phyloP scores from a whole-genome alignment of 169 alveolate genomes.

The Cryptosporidium baileyi region DNA sequence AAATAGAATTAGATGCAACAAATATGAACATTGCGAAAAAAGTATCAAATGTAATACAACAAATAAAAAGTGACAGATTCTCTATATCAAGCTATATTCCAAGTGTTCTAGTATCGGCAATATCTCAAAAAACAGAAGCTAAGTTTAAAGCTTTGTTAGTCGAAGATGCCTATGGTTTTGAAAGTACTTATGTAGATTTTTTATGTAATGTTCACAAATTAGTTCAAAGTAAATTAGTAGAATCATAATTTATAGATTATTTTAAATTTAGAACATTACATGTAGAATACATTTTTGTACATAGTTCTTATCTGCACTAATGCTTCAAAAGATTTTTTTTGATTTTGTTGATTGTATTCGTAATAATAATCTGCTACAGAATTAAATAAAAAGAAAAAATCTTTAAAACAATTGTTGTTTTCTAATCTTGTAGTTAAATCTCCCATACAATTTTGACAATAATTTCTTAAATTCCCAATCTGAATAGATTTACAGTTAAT shows the following conservation, averaged over 20 bases:
- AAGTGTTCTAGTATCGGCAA: neutral
- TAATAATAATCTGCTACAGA: conserved; percentile 13
- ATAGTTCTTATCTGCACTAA: conserved; percentile 1
- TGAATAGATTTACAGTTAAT: conserved; percentile 25
- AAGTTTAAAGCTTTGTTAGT: conserved; percentile 49
- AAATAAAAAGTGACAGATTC: conserved; percentile 36
- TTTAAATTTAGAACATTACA: neutral
- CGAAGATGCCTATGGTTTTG: conserved; percentile 63
- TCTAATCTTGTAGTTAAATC: conserved; percentile 37
- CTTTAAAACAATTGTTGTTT: neutral
- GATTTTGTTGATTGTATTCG: neutral
- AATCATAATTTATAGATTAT: conserved; percentile 4
- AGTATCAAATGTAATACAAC: conserved; percentile 35
- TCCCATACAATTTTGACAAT: conserved; percentile 39
- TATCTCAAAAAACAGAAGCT: conserved; percentile 16
- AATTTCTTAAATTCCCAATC: conserved; percentile 6
- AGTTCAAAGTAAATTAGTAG: conserved; percentile 65
- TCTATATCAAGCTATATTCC: conserved; percentile 16
- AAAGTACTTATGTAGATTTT: conserved; percentile 55
- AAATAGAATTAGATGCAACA: neutral
- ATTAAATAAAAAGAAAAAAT: conserved; percentile 12
- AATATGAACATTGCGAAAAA: neutral
- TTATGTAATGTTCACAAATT: conserved; percentile 53
- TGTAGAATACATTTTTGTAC: neutral
- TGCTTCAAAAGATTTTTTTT: neutral